Evolutionary conservation across 2,329 filamentous ascomycete species (phyloP).

Genomic region (Ophiostoma tasmaniense): DNA sequence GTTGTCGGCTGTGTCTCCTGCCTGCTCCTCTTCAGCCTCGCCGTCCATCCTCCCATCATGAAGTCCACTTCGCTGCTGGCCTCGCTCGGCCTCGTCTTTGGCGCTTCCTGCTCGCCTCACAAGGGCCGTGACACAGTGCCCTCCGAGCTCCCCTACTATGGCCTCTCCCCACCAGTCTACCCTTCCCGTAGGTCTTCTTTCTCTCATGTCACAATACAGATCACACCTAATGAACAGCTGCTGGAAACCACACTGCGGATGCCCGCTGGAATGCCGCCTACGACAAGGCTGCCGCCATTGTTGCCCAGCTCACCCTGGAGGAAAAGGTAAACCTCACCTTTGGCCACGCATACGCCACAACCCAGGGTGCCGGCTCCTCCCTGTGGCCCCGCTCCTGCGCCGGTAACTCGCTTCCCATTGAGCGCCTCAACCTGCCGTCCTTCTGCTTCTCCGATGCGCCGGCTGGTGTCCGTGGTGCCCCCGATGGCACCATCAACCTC

Average conservation of each 20-base stretch:
- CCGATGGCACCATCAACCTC: conserved; percentile 19
- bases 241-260: conserved; percentile 25
- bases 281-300: conserved; percentile 28
- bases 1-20: background rate
- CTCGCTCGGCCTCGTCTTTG: conserved; percentile 5
- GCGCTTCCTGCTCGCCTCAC: background rate
- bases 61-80: background rate
- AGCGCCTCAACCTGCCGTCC: conserved; percentile 34
- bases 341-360: conserved; percentile 22
- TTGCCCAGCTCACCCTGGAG: conserved; percentile 32
- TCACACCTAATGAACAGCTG: conserved; percentile 20
- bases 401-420: conserved; percentile 28
- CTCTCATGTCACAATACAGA: too few species aligned
- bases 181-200: conserved; percentile 25
- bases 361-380: background rate
- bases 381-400: conserved; percentile 25
- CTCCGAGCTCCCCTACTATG: conserved; percentile 28
- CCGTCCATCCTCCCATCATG: background rate
- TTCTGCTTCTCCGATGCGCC: conserved; percentile 40
- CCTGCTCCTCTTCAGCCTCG: background rate
- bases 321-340: conserved; percentile 35
- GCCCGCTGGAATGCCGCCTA: conserved; percentile 31
- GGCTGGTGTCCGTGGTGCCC: conserved; percentile 27
- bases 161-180: conserved; percentile 29
- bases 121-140: conserved; percentile 6